Percentiles rank a stretch among this genome's conserved stretches.
These are phyloP conservation scores for Trichosanthes cucumerina DNA, from an alignment of 306 rosid species.

Conservation along the genomic window DNA sequence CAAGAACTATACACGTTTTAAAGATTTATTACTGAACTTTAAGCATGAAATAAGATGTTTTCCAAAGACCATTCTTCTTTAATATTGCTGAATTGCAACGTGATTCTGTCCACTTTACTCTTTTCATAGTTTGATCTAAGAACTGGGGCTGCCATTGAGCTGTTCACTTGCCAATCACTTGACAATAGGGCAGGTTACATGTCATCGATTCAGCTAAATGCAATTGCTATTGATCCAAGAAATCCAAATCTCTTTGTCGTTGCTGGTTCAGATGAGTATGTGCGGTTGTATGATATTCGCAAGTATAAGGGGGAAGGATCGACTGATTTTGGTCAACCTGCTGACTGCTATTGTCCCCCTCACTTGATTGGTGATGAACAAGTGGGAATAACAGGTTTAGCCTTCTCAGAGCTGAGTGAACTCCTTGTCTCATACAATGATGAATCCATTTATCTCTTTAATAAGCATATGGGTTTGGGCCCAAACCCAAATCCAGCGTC, in stretches of 20 bases:
- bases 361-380: slow-evolving; percentile 45
- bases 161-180: slow-evolving; percentile 61
- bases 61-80: background rate
- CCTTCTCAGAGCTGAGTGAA: slow-evolving; percentile 88
- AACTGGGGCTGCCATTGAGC: slow-evolving; percentile 50
- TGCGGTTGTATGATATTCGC: slow-evolving; percentile 83
- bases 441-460: slow-evolving; percentile 75
- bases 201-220: slow-evolving; percentile 51
- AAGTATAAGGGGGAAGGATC: slow-evolving; percentile 73
- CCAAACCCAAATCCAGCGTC: slow-evolving; percentile 35
- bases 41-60: background rate
- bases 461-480: slow-evolving; percentile 79
- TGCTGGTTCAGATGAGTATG: slow-evolving; percentile 72
- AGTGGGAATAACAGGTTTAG: slow-evolving; percentile 93
- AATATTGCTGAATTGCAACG: slow-evolving; percentile 8
- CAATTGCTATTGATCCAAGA: slow-evolving; percentile 92
- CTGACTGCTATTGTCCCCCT: slow-evolving; percentile 63
- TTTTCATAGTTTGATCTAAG: slow-evolving; percentile 84
- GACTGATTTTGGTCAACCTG: slow-evolving; percentile 52
- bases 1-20: background rate
- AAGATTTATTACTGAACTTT: background rate
- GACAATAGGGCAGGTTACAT: slow-evolving; percentile 32
- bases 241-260: slow-evolving; percentile 83
- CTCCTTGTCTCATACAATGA: slow-evolving; percentile 79
- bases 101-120: slow-evolving; percentile 15